Base-by-base conservation (phyloP, 2,329 filamentous ascomycete genomes). In the Ophiostoma montium region DNA sequence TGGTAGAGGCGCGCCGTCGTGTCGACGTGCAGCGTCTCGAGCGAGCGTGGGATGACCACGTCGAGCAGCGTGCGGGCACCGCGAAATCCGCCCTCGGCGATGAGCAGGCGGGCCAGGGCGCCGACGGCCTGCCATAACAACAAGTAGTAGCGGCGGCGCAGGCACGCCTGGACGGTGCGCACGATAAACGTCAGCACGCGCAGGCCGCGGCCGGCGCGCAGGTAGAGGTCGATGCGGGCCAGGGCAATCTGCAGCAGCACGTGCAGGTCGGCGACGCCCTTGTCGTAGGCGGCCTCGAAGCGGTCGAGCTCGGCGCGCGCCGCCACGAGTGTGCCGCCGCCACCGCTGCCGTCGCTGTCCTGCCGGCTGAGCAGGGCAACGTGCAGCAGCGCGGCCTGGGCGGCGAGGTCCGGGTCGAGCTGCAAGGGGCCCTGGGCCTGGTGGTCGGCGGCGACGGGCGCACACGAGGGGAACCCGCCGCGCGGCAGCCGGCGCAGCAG, bases 151-250 rank as follows among this genome's bases (percentile, higher is more conserved):
- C 80, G 73, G 1, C 82, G 76, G 43, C 80, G 75, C 69, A 84
- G 80, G 0, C 86, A 82, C 16, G 87, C 76, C 58, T 75, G 82
- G 3, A 84, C 81, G 1, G 87, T 87, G 39, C 85, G 75, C 58
- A 94, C 71, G 5, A 80, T 80, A 5, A 89, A 72, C 2, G 84
- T 86, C 61, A 95, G 87, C 0, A 79, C 86, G 52, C 83, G 77
- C 56, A 86, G 76, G 0, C 86, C 75, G 3, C 82, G 76, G 2
- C 82, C 82, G 39, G 76, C 77, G 55, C 73, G 75, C 49, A 78
- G 75, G 50, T 87, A 78, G 3, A 94, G 71, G 5, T 76, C 71
- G 1, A 80, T 81, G 61, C 94, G 94, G 45, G 82, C 65, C 3
- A 86, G 71, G 13, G 94, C 73, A 0, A 94, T 71, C 27, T 78